Base-by-base conservation (phyloP, 345 rosid species). In the Lepidium africanum region DNA sequence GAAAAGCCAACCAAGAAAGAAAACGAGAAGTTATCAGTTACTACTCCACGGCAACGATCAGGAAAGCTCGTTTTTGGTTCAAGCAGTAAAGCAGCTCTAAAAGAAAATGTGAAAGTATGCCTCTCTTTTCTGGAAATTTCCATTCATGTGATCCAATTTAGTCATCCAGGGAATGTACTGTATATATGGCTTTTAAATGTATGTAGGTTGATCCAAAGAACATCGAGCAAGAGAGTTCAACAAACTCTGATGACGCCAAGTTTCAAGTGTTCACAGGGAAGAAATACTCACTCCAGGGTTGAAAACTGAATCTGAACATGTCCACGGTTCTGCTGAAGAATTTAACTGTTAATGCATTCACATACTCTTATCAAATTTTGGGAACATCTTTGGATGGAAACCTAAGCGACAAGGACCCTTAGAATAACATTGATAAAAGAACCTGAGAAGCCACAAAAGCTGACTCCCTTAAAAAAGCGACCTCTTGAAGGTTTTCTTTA, bases 251-350 rank as follows among this genome's bases (percentile, higher is more conserved):
- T 48, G 82, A 82, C 57, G 70, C 79, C 2, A 82, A 81, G 77
- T 85, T 85, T 67, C 77, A 84, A 53, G 86, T 85, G 14, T 86
- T 88, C 72, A 77, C 84, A 1, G 89, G 95, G 77, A 86, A 84
- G 72, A 88, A 84, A 57, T 86, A 86, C 67, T 81, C 85, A 19
- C 61, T 87, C 43, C 83, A 68, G 59, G 77, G 70, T 38, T 80
- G 74, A 80, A 69, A 25, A 8, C 43, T 11, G 32, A 42, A 21
- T 27, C 46, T 47, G 35, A 51, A 13, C 52, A 60, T 27, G 39
- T 10, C 15, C 4, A 9, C n/a, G 38, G 10, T 23, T 53, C 41
- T 53, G 33, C 55, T 33, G 56, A 61, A 43, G 46, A 43, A 52
- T 40, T 40, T 32, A 50, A 27, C 6, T 19, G 10, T 9, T 32